Conservation (phyloP, 2,329 filamentous ascomycete species). For the Xylariaceae sp. region DNA sequence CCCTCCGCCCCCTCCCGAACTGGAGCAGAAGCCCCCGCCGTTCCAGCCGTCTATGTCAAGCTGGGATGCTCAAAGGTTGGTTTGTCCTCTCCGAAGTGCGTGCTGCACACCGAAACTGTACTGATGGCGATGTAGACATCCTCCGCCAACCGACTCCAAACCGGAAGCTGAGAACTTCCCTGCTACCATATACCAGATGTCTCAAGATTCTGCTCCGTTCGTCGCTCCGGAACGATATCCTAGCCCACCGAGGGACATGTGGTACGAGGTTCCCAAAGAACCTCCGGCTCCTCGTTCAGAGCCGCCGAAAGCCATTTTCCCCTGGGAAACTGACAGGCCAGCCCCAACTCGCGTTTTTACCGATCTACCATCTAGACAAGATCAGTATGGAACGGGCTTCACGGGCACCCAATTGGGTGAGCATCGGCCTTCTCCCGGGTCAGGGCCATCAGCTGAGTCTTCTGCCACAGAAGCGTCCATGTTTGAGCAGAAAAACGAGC, state of each 20-base stretch:
- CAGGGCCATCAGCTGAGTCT: constrained; percentile 23
- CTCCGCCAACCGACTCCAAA: constrained; percentile 58
- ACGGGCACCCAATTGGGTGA: constrained; percentile 11
- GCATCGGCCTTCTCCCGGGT: constrained; percentile 10
- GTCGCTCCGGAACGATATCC: constrained; percentile 70
- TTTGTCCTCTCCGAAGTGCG: constrained; percentile 1
- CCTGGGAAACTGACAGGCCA: constrained; percentile 71
- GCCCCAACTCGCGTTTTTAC: constrained; percentile 58
- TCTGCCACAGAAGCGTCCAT: constrained; percentile 30
- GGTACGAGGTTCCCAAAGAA: constrained; percentile 70
- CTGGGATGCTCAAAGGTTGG: constrained; percentile 50
- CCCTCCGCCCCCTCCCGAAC: constrained; percentile 30
- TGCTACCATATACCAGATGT: constrained; percentile 74
- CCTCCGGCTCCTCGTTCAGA: constrained; percentile 46
- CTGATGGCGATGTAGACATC: constrained; percentile 41
- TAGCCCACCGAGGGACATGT: constrained; percentile 80
- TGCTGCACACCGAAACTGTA: constrained; percentile 3
- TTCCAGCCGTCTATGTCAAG: constrained; percentile 24
- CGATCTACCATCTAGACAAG: constrained; percentile 38
- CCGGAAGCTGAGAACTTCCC: constrained; percentile 86
- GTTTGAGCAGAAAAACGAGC: constrained; percentile 31
- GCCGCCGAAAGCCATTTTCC: constrained; percentile 67
- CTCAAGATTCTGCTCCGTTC: constrained; percentile 65
- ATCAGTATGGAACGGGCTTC: constrained; percentile 4
- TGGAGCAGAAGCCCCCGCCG: constrained; percentile 28